Conservation (phyloP, 2,329 filamentous ascomycete genomes). For the Incumbomyces lentus region DNA sequence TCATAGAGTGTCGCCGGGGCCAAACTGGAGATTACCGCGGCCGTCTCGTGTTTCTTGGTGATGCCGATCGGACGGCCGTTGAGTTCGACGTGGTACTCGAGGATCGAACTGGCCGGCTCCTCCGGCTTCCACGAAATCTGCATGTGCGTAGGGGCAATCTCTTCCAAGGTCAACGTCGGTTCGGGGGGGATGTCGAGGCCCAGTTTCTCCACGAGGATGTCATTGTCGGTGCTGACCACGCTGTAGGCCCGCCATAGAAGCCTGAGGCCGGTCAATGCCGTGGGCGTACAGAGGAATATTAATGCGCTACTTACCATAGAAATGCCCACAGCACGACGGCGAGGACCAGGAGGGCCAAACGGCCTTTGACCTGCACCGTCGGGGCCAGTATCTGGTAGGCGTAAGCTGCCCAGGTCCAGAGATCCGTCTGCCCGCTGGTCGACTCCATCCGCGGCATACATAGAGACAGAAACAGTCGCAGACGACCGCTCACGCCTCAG, state of each 20-base stretch:
- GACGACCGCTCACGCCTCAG: no score
- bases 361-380: conserved; percentile 37
- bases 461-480: no score
- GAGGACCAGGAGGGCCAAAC: conserved; percentile 40
- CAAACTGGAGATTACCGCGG: conserved; percentile 83
- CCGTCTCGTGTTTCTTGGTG: conserved; percentile 67
- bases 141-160: conserved; percentile 76
- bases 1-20: conserved; percentile 85
- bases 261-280: conserved; percentile 41
- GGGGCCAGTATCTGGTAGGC: conserved; percentile 37
- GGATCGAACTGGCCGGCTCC: conserved; percentile 54
- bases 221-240: conserved; percentile 81
- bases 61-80: conserved; percentile 86
- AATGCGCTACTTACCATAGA: conserved; percentile 32
- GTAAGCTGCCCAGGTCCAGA: conserved; percentile 35
- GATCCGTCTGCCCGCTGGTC: conserved; percentile 36
- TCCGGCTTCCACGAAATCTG: conserved; percentile 84
- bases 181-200: conserved; percentile 87
- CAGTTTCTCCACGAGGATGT: conserved; percentile 79
- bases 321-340: conserved; percentile 39
- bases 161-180: conserved; percentile 80
- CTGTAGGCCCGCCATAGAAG: conserved; percentile 76
- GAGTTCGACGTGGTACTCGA: conserved; percentile 84
- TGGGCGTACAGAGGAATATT: not conserved
- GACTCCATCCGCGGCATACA: conserved; percentile 21